Conservation (phyloP, 352 stramenopile species). For the Phytopythium boreale region DNA sequence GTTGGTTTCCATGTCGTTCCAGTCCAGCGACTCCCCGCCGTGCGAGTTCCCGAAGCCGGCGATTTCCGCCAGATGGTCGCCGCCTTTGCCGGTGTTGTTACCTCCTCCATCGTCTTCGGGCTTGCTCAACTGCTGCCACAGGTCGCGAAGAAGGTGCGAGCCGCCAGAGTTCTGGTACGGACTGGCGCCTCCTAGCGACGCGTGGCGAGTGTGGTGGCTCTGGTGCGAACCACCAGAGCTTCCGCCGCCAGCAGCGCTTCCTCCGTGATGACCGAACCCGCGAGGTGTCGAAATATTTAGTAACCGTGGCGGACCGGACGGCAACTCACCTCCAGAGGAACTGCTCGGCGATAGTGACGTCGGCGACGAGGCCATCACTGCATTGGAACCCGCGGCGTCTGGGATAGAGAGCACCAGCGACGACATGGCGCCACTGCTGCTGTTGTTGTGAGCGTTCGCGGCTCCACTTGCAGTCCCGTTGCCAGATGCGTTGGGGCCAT, state of each 20-base stretch:
- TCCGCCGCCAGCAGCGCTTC: not conserved
- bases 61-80: slow-evolving; percentile 5
- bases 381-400: not conserved
- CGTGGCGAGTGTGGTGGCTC: slow-evolving; percentile 21
- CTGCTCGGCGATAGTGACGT: not conserved
- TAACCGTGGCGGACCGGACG: not conserved
- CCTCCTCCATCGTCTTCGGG: slow-evolving; percentile 46
- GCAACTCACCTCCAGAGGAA: slow-evolving; percentile 4
- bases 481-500: slow-evolving; percentile 14
- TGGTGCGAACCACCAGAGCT: slow-evolving; percentile 1
- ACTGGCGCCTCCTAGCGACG: slow-evolving; percentile 28
- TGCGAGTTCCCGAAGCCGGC: not conserved
- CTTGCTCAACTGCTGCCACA: slow-evolving; percentile 79
- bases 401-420: not conserved
- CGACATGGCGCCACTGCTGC: not conserved
- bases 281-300: slow-evolving; percentile 5
- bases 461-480: slow-evolving; percentile 9
- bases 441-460: not conserved
- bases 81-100: slow-evolving; percentile 5
- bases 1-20: slow-evolving; percentile 7
- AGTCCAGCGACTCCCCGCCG: slow-evolving; percentile 8
- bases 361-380: slow-evolving; percentile 4
- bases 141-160: slow-evolving; percentile 66
- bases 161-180: slow-evolving; percentile 26
- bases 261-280: slow-evolving; percentile 3